phyloP scores from a whole-genome alignment of 179 eudicot genomes.

The Beta corolliflora region DNA sequence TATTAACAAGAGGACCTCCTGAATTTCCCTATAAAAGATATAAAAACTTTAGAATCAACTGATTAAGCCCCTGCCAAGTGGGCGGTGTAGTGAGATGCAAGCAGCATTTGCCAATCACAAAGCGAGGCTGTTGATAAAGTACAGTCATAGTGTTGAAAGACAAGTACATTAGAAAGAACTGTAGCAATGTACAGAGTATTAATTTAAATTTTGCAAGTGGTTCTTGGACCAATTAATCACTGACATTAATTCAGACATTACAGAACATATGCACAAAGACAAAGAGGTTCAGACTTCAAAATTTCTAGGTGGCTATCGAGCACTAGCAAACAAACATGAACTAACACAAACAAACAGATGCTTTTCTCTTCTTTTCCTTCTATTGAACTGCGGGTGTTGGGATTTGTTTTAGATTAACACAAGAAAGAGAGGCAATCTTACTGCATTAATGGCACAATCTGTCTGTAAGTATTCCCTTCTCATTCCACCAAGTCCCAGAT shows the following conservation, averaged over 20 bases:
- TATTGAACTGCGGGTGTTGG: background rate
- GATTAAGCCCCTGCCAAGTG: background rate
- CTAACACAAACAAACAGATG: background rate
- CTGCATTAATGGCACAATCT: constrained; percentile 86
- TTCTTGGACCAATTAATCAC: constrained; percentile 7
- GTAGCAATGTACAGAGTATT: background rate
- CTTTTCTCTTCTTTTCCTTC: background rate
- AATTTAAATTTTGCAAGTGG: background rate
- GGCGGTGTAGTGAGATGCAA: background rate
- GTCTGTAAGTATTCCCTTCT: constrained; percentile 87
- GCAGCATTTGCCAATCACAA: background rate
- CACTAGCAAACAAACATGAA: background rate
- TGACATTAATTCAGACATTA: background rate
- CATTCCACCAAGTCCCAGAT: constrained; percentile 95
- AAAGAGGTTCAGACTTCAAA: background rate
- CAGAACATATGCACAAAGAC: background rate
- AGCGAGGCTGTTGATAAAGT: background rate
- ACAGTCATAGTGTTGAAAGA: background rate
- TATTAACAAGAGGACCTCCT: constrained; percentile 94
- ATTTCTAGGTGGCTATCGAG: background rate
- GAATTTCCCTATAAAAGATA: constrained; percentile 71
- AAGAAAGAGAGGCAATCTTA: constrained; percentile 27
- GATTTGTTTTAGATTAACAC: background rate
- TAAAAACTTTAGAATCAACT: background rate
- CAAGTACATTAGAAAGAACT: background rate